phyloP scores from a whole-genome alignment of 2,329 filamentous ascomycete genomes.

The Leptosphaerulina australis region DNA sequence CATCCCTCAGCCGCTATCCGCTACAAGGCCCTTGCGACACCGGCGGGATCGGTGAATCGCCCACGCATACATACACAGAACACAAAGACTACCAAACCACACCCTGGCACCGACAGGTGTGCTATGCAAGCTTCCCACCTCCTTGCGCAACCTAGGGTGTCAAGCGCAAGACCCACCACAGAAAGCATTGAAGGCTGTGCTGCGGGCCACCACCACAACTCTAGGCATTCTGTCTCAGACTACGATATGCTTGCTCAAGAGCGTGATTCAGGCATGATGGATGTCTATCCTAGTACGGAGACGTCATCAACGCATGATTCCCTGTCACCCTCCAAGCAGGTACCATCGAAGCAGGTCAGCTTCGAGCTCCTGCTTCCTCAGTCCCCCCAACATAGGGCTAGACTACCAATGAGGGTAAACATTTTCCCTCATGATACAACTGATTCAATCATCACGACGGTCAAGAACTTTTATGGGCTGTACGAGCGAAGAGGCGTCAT shows the following conservation, averaged over 20 bases:
- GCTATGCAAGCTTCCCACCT: conserved; percentile 44
- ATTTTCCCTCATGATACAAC: conserved; percentile 96
- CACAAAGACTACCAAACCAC: conserved; percentile 25
- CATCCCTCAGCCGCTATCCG: conserved; percentile 41
- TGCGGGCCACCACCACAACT: conserved; percentile 38
- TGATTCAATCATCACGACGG: conserved; percentile 95
- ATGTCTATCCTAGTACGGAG: conserved; percentile 47
- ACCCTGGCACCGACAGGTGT: conserved; percentile 14
- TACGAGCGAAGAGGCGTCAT: conserved; percentile 86
- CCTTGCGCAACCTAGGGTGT: conserved; percentile 34
- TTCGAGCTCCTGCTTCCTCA: conserved; percentile 77
- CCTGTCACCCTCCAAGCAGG: conserved; percentile 46
- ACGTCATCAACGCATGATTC: conserved; percentile 40
- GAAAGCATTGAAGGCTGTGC: conserved; percentile 34
- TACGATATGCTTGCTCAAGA: conserved; percentile 39
- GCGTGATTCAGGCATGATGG: conserved; percentile 40
- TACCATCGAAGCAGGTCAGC: conserved; percentile 71
- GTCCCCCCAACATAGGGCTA: conserved; percentile 71
- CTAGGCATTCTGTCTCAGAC: conserved; percentile 29
- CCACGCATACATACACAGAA: conserved; percentile 28
- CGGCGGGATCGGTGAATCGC: conserved; percentile 46
- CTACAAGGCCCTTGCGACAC: conserved; percentile 48
- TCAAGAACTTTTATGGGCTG: conserved; percentile 98
- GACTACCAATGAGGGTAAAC: conserved; percentile 83
- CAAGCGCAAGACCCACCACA: conserved; percentile 35